Evolutionary conservation across 164 flowering plant genomes (phyloP), one percentile per base, ranked within the genome.

Genomic region (Brasenia schreberi): DNA sequence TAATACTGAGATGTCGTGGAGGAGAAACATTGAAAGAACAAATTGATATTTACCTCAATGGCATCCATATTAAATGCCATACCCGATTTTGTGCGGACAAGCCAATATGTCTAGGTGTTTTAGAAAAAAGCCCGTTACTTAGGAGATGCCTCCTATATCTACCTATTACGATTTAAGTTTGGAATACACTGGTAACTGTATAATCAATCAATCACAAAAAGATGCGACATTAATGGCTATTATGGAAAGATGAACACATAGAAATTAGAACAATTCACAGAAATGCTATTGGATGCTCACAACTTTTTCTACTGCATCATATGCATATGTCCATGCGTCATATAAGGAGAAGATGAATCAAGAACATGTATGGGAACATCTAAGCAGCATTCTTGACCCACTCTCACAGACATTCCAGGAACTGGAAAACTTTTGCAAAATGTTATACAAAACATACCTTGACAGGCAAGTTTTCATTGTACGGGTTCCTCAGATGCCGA

Each of bases 401-500:
- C 16, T 49, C 56, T 49, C 56, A 49, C 2, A 49, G 39, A 33
- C 39, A 33, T 33, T 33, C 39, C 39, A 33, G 39, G 39, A 33
- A 33, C 39, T 33, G 16, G 56, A 49, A 9, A 49, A 49, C 9
- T 49, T 49, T 14, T 9, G 12, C 56, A 49, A 9, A 49, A 9
- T 9, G 10, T 9, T 9, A 49, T 9, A 49, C 56, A 49, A 49
- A 14, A 16, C 65, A n/a, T 87, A 92, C 98, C 97, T 92, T 92
- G 68, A 92, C 97, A 23, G 98, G 98, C 61, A 92, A 78, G 79
- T 90, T 90, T 73, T 92, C 98, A 79, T 92, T 92, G 80, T 77
- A 90, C 43, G 97, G 97, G 65, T 92, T 92, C 78, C 96, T 84
- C 81, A 92, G 71, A 74, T 90, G 92, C 45, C 97, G 96, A 64